phyloP scores from a whole-genome alignment of 106 monocot genomes.

The Acorus gramineus region DNA sequence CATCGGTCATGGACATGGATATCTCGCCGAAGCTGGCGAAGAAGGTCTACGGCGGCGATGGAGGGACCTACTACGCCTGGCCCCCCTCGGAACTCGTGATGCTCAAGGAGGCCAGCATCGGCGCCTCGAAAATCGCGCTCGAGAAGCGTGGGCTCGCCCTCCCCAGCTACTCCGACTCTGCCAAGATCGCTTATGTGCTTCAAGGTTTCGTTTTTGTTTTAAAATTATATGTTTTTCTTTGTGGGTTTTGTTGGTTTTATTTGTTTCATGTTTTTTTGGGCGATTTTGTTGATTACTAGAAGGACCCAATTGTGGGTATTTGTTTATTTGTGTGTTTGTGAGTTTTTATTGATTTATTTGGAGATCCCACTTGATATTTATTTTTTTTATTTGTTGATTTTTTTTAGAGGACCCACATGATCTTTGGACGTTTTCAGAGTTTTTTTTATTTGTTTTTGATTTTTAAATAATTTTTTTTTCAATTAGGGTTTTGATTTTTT shows the following conservation, averaged over 20 bases:
- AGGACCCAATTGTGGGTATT: background rate
- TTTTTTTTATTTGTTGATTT: too few species aligned
- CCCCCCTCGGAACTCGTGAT: background rate
- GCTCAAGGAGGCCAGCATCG: background rate
- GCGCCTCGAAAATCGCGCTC: background rate
- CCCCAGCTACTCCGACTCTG: constrained; percentile 1
- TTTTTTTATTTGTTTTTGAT: too few species aligned
- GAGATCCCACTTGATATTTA: too few species aligned
- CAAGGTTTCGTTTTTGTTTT: background rate
- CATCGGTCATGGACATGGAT: background rate
- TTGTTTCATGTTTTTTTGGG: too few species aligned
- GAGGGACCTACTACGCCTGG: background rate
- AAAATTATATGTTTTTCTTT: too few species aligned
- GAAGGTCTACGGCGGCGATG: background rate
- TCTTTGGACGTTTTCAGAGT: too few species aligned
- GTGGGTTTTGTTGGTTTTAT: too few species aligned
- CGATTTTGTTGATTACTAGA: background rate
- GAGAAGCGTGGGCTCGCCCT: background rate
- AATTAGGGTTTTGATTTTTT: too few species aligned
- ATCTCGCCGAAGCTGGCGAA: background rate
- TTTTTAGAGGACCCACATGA: too few species aligned
- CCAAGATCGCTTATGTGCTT: constrained; percentile 2
- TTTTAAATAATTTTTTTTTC: too few species aligned
- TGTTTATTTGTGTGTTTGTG: background rate
- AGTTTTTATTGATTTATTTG: background rate